Evolutionary conservation across 1,284 basidiomycete species (phyloP), one percentile per base, ranked within the genome.

Genomic region (Volvariella volvacea): DNA sequence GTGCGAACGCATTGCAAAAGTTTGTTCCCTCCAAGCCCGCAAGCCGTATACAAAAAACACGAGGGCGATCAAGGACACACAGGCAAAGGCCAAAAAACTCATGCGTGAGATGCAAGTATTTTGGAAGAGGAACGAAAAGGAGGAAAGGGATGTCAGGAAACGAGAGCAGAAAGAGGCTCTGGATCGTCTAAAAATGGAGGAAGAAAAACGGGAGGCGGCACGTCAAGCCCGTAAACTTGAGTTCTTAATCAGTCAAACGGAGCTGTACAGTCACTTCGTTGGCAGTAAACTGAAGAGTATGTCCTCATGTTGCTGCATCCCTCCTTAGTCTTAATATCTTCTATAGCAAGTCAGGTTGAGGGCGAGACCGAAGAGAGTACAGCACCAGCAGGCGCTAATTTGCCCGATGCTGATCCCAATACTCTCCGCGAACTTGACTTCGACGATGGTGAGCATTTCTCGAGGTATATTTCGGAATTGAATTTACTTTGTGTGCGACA

Each of bases 261-360:
- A 99, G 64, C 78, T 99, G 9, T 99, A 99, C 68, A 96, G 92
- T 54, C 96, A 99, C 71, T 99, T 99, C 73, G 92, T 99, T 48
- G 95, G 96, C 32, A 97, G 86, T 67, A 99, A 99, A 70, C 79
- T 99, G 56, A 97, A 96, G 70, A 98, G 89, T 91, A 61, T 57
- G 83, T 70, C 43, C 34, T 41, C 41, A 22, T 42, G 25, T 14
- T 22, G 14, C 20, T n/a, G n/a, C 10, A n/a, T 39, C 25, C 12
- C 16, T 16, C n/a, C 15, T 40, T 28, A n/a, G 30, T 40, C 21
- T 20, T 39, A 30, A 17, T 14, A 34, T 20, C 37, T 46, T 34
- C 19, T 45, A 45, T 57, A 92, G 90, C 95, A 37, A 79, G 83
- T 46, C 94, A 97, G 60, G 82, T 94, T 20, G 91, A 96, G 65